Base-by-base conservation (phyloP, 1,284 basidiomycete genomes). In the Heterobasidion occidentale region DNA sequence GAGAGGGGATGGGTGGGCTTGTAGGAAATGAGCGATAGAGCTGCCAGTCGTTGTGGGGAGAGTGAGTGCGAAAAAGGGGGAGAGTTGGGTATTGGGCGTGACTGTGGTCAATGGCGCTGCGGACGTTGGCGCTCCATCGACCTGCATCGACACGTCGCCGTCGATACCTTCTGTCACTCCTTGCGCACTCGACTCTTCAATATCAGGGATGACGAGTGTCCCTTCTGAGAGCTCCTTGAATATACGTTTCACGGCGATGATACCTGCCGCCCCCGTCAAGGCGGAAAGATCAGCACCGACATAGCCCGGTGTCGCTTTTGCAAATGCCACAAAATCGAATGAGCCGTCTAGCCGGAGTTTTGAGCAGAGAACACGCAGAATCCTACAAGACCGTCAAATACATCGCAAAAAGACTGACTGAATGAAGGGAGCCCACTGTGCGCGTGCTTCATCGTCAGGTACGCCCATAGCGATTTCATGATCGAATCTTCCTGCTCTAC, bases 391-490 rank as follows among this genome's bases (percentile, higher is more conserved):
- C 36, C 45, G 46, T 54, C 49, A 27, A 44, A 20, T 34, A n/a
- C 50, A 58, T 5, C 38, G 7, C n/a, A 36, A 34, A 34, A 9
- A n/a, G 49, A 35, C 3, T 2, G 1, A 51, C 11, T n/a, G 3
- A 51, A 58, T 9, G 2, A 54, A 4, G 48, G 11, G 38, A 45
- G 73, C 86, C 65, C 58, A 96, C 93, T 95, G 91, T 65, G 92
- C 90, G 56, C 94, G 79, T 0, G 87, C 92, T 59, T 85, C 85
- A 62, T 98, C 90, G 63, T 96, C 93, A 1, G 96, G 96, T 3
- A 98, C 95, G 27, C 93, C 92, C 89, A 98, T 94, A 54, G 90
- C 90, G 56, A 99, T 98, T 71, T 99, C 96, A 64, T 97, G 93
- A 67, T 98, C 96, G 64, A 99, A 99, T 46, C 96, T 77, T 2